Base-by-base conservation (phyloP, 768 basidiomycete species). In the Boletus speciosus region DNA sequence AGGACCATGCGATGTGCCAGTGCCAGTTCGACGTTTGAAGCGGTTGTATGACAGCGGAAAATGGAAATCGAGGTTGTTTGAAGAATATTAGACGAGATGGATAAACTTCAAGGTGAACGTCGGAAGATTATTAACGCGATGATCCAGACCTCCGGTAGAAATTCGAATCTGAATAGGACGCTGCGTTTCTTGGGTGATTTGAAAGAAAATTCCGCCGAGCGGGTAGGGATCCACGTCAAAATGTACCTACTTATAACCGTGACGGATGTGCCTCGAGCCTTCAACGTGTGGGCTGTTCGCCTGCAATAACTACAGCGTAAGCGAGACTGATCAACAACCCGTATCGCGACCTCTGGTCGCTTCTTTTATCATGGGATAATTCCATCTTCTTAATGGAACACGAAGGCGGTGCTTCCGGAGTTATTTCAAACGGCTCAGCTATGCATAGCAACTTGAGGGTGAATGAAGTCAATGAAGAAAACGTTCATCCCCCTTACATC, bases 41-140 rank as follows among this genome's bases (percentile, higher is more conserved):
- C 32, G 62, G 48, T 21, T 49, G 36, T 49, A 53, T 16, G 51
- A 52, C 11, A 46, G 39, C 21, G 48, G 56, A 12, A 53, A 43
- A 32, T 41, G 58, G 61, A 54, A 54, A 40, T 55, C 54, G 35
- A 40, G 61, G 52, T 40, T 56, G 36, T 21, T 47, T 8, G 37
- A 52, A 29, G 56, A 41, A 6, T 50, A 45, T 34, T 54, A 60
- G 36, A 23, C 12, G 6, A 10, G 29, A 29, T 4, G 31, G 15
- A 25, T 21, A 27, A 40, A 27, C 32, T 14, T 38, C 11, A 38
- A 32, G 23, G 29, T 15, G 36, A n/a, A 32, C 1, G 5, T 37
- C 37, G 19, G 25, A 38, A 2, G 45, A 23, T 12, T 27, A 35
- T 7, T 1, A 15, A 6, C 6, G 21, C 7, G 6, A 47, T n/a